Conservation (phyloP, 352 stramenopile genomes). For the Sclerospora graminicola region DNA sequence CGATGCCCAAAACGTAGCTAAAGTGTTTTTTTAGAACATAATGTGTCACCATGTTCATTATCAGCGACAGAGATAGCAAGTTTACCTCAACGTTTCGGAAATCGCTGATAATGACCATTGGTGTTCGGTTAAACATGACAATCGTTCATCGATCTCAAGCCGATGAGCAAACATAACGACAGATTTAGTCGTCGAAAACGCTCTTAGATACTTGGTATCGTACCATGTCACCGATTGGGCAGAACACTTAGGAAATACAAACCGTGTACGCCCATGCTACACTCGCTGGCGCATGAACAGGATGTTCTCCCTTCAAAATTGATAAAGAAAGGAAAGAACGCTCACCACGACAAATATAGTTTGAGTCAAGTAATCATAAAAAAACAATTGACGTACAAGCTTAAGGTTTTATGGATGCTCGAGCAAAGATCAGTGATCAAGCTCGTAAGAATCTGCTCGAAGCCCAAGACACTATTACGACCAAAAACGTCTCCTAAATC, state of each 20-base stretch:
- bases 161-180: slow-evolving; percentile 9
- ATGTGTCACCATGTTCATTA: background rate
- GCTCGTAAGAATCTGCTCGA: background rate
- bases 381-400: too few species aligned
- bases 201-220: slow-evolving; percentile 6
- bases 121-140: background rate
- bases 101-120: background rate
- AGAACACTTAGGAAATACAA: background rate
- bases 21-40: background rate
- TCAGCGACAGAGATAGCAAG: slow-evolving; percentile 1
- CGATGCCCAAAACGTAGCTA: background rate
- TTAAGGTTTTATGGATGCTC: too few species aligned
- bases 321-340: background rate
- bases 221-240: background rate
- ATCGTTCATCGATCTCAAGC: background rate
- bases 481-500: background rate
- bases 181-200: slow-evolving; percentile 11
- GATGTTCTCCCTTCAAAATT: background rate
- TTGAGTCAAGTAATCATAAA: too few species aligned
- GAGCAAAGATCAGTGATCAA: background rate
- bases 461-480: background rate
- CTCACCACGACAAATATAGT: too few species aligned
- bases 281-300: background rate
- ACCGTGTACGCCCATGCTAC: background rate
- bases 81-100: background rate